phyloP scores from a whole-genome alignment of 352 stramenopile genomes.

The Phytophthora pinifolia region DNA sequence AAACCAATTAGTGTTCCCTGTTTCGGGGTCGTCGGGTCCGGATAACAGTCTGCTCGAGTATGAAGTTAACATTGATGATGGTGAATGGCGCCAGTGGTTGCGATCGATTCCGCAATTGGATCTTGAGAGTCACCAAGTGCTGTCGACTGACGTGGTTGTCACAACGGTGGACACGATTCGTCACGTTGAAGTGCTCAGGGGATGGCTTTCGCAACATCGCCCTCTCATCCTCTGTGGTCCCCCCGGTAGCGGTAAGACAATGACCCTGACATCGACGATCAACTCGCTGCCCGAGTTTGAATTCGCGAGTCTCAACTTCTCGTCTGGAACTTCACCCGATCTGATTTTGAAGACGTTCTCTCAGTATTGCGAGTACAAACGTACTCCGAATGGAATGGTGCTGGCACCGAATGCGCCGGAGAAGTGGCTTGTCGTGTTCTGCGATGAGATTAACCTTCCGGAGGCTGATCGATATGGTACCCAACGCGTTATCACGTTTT shows the following conservation, averaged over 20 bases:
- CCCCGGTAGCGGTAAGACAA: conserved; percentile 99
- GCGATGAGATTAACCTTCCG: conserved; percentile 99
- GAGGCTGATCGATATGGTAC: conserved; percentile 98
- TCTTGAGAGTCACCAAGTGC: conserved; percentile 97
- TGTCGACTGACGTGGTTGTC: conserved; percentile 98
- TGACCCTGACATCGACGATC: conserved; percentile 98
- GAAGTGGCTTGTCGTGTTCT: conserved; percentile 99
- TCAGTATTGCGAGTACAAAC: conserved; percentile 99
- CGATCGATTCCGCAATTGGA: conserved; percentile 97
- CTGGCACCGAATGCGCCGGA: conserved; percentile 93
- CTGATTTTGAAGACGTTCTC: conserved; percentile 98
- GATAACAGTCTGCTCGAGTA: conserved; percentile 95
- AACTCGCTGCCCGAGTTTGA: conserved; percentile 98
- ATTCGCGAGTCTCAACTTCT: conserved; percentile 99
- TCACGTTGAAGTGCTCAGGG: conserved; percentile 97
- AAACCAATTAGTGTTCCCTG: conserved; percentile 88
- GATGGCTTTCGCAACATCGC: conserved; percentile 96
- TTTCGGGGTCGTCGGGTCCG: conserved; percentile 41
- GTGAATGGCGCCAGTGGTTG: conserved; percentile 96
- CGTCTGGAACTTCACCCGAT: conserved; percentile 96
- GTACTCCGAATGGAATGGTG: conserved; percentile 95
- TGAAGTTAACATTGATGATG: conserved; percentile 96
- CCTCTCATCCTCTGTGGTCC: conserved; percentile 98
- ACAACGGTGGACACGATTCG: conserved; percentile 99
- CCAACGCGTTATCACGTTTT: conserved; percentile 99